Evolutionary conservation across 1,139 yeast species (phyloP).

Genomic region (Saccharomyces hybrid): DNA sequence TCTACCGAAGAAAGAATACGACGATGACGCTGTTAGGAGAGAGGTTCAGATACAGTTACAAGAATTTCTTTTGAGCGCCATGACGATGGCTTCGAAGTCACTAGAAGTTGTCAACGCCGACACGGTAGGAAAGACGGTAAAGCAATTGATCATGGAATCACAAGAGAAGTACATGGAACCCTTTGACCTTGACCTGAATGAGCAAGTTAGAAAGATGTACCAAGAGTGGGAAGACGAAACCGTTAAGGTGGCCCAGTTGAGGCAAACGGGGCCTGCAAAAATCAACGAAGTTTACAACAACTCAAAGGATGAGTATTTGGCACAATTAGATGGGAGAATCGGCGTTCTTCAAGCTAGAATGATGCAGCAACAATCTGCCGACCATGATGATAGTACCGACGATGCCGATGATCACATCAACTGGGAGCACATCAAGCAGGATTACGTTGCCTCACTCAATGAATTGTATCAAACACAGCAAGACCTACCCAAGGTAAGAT

Average conservation of each 20-base stretch:
- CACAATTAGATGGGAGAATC: slow-evolving; percentile 20
- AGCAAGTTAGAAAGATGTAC: slow-evolving; percentile 44
- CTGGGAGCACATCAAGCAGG: neutral
- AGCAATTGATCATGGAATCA: slow-evolving; percentile 15
- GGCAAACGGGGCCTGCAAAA: slow-evolving; percentile 45
- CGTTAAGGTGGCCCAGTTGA: slow-evolving; percentile 42
- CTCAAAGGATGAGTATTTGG: slow-evolving; percentile 19
- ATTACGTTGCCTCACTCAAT: slow-evolving; percentile 1
- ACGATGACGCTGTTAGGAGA: slow-evolving; percentile 10
- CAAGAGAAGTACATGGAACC: slow-evolving; percentile 43
- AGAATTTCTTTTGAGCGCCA: slow-evolving; percentile 40
- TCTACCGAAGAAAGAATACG: slow-evolving; percentile 14
- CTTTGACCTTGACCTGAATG: slow-evolving; percentile 52
- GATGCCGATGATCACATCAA: slow-evolving; percentile 13
- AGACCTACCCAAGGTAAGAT: slow-evolving; percentile 12
- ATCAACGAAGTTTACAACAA: slow-evolving; percentile 27
- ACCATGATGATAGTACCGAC: slow-evolving; percentile 13
- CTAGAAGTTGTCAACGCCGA: slow-evolving; percentile 37
- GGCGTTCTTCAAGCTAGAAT: slow-evolving; percentile 7
- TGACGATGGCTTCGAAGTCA: slow-evolving; percentile 44
- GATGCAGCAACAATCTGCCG: slow-evolving; percentile 5
- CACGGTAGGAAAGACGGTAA: slow-evolving; percentile 9
- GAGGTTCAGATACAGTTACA: slow-evolving; percentile 40
- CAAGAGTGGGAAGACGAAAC: slow-evolving; percentile 52
- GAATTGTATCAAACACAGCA: slow-evolving; percentile 10